A percentile compares a stretch with the other conserved stretches of the same genome.
Evolutionary conservation across 768 basidiomycete genomes (phyloP).

Genomic region (Leccinum rimulosum): DNA sequence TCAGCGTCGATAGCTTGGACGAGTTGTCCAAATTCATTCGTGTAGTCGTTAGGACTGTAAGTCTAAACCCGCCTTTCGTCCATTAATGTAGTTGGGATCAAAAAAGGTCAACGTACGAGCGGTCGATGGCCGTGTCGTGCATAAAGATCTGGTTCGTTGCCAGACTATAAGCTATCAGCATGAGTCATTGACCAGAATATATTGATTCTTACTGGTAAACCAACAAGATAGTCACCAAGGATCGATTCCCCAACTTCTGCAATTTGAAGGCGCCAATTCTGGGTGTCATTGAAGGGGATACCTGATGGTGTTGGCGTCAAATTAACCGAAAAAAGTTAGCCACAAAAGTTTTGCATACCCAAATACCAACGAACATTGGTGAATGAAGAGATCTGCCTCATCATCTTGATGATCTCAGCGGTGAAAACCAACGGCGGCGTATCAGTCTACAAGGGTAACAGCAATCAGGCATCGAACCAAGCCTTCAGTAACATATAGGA

Average conservation of each 20-base stretch:
- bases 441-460: background rate
- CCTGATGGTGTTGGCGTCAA: constrained; percentile 24
- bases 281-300: constrained; percentile 66
- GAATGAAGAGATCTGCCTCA: constrained; percentile 55
- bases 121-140: constrained; percentile 39
- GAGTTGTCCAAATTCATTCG: constrained; percentile 49
- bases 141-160: constrained; percentile 81
- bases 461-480: background rate
- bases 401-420: constrained; percentile 62
- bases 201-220: constrained; percentile 35
- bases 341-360: constrained; percentile 30
- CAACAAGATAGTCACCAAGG: constrained; percentile 63
- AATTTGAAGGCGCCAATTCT: constrained; percentile 49
- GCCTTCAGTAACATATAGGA: background rate
- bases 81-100: too few relatives aligned
- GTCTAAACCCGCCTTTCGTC: constrained; percentile 7
- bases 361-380: constrained; percentile 68
- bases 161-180: constrained; percentile 42
- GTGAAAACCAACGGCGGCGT: constrained; percentile 53
- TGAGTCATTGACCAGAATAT: background rate
- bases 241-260: constrained; percentile 59
- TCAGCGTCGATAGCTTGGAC: constrained; percentile 42
- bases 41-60: constrained; percentile 41
- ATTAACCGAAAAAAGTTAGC: constrained; percentile 7
- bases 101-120: background rate